phyloP scores from a whole-genome alignment of 352 stramenopile species.

The Phytophthora sansomeana region DNA sequence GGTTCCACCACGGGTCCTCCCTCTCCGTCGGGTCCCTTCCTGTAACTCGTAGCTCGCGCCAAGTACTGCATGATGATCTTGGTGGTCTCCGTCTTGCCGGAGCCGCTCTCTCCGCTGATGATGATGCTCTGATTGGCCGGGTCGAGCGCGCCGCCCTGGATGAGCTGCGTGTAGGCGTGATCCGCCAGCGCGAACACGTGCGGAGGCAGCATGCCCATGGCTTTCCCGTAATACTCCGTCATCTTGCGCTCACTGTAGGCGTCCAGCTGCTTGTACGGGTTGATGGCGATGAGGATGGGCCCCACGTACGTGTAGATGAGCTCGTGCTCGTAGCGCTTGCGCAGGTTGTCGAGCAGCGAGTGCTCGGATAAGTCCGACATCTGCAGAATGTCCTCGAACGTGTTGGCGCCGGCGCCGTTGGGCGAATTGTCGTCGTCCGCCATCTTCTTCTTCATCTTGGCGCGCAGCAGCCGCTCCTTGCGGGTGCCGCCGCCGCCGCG shows the following conservation, averaged over 20 bases:
- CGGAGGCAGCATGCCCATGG: slow-evolving; percentile 81
- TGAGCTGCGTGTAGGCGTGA: slow-evolving; percentile 90
- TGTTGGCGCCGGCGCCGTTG: slow-evolving; percentile 42
- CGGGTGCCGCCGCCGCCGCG: slow-evolving; percentile 57
- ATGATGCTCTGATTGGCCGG: slow-evolving; percentile 93
- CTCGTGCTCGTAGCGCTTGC: slow-evolving; percentile 92
- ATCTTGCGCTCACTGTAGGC: slow-evolving; percentile 83
- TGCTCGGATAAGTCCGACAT: slow-evolving; percentile 92
- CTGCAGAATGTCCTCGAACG: slow-evolving; percentile 91
- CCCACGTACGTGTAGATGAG: slow-evolving; percentile 96
- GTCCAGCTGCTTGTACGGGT: slow-evolving; percentile 90
- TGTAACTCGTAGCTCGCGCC: slow-evolving; percentile 79
- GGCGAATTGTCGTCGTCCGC: slow-evolving; percentile 66
- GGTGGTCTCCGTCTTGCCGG: slow-evolving; percentile 92
- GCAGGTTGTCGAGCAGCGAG: slow-evolving; percentile 90
- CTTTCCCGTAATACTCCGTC: slow-evolving; percentile 90
- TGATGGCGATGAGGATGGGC: slow-evolving; percentile 92
- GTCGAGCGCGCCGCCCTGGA: slow-evolving; percentile 81
- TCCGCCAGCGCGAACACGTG: slow-evolving; percentile 93
- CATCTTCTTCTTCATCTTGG: slow-evolving; percentile 91
- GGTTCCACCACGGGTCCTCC: slow-evolving; percentile 29
- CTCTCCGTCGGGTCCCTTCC: slow-evolving; percentile 47
- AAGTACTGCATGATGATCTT: slow-evolving; percentile 95
- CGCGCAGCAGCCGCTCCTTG: slow-evolving; percentile 87
- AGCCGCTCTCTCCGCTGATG: slow-evolving; percentile 92